Evolutionary conservation across 441 rosid species (phyloP).

Genomic region (Breynia disticha): DNA sequence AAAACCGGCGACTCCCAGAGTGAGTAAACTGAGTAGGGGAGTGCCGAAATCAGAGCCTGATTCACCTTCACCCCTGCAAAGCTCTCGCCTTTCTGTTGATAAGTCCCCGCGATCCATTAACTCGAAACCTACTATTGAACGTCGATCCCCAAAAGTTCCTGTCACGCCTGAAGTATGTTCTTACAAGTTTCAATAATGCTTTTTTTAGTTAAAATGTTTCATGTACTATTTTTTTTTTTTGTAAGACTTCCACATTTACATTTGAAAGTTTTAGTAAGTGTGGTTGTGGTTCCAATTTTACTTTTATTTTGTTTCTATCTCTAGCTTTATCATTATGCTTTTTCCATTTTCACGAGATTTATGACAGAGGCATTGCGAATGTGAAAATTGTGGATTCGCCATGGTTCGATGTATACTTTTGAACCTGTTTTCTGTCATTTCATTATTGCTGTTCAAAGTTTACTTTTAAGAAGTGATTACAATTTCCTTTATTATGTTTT

Average conservation of each 20-base stretch:
- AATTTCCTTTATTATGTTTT: background rate
- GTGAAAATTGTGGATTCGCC: too few species aligned
- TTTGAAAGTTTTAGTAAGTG: background rate
- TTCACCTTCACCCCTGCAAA: constrained; percentile 45
- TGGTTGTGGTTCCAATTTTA: background rate
- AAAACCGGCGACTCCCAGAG: constrained; percentile 48
- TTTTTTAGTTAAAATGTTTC: constrained; percentile 5
- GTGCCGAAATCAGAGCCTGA: constrained; percentile 45
- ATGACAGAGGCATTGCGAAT: too few species aligned
- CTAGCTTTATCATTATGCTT: too few species aligned
- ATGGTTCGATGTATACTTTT: too few species aligned
- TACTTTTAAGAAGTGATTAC: background rate
- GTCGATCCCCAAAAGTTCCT: constrained; percentile 46
- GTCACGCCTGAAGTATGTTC: constrained; percentile 57
- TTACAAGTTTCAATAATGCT: constrained; percentile 1
- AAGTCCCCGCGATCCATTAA: constrained; percentile 56
- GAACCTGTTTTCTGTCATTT: too few species aligned
- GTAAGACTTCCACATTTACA: background rate
- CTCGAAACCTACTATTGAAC: constrained; percentile 57
- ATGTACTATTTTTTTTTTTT: background rate
- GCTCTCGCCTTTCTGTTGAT: constrained; percentile 52
- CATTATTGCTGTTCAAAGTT: background rate
- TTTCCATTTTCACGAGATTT: too few species aligned
- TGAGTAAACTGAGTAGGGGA: constrained; percentile 38
- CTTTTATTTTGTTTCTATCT: background rate